A percentile compares a stretch with the other conserved stretches of the same genome.
phyloP scores from a whole-genome alignment of 208 protist species.

The Leishmania guyanensis region DNA sequence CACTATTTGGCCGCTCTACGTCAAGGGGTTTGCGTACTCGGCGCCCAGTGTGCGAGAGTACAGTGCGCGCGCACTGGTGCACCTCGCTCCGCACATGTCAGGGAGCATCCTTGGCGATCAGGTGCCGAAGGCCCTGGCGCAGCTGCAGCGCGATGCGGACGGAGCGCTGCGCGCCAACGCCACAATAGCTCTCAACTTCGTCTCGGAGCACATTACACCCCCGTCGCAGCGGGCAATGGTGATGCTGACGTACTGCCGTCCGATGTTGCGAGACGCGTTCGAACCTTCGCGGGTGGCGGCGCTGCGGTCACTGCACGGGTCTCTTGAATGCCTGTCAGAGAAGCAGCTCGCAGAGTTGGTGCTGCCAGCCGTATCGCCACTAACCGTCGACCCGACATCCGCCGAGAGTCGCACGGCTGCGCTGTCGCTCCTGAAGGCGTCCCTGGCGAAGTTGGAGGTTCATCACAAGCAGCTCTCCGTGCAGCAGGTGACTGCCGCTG shows the following conservation, averaged over 20 bases:
- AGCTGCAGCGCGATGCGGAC: slow-evolving; percentile 78
- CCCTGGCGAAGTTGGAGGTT: slow-evolving; percentile 23
- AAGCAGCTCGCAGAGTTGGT: slow-evolving; percentile 55
- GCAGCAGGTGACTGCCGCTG: slow-evolving; percentile 7
- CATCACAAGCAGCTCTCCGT: slow-evolving; percentile 21
- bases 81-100: slow-evolving; percentile 60
- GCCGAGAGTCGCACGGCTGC: slow-evolving; percentile 52
- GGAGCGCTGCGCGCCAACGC: slow-evolving; percentile 87
- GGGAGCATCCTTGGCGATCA: slow-evolving; percentile 60
- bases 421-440: slow-evolving; percentile 42
- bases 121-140: slow-evolving; percentile 42
- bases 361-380: slow-evolving; percentile 57
- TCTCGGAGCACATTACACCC: slow-evolving; percentile 54
- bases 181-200: slow-evolving; percentile 77
- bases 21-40: slow-evolving; percentile 62
- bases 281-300: slow-evolving; percentile 65
- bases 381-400: slow-evolving; percentile 59
- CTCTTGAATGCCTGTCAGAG: slow-evolving; percentile 36
- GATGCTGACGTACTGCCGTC: slow-evolving; percentile 61
- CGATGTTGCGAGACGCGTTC: slow-evolving; percentile 88
- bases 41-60: slow-evolving; percentile 71
- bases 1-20: slow-evolving; percentile 75
- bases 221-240: slow-evolving; percentile 43
- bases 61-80: slow-evolving; percentile 72
- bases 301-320: slow-evolving; percentile 54